These are phyloP conservation scores for Suhomyces faveliae DNA, from an alignment of 805 yeast genomes.

Conservation along the genomic window DNA sequence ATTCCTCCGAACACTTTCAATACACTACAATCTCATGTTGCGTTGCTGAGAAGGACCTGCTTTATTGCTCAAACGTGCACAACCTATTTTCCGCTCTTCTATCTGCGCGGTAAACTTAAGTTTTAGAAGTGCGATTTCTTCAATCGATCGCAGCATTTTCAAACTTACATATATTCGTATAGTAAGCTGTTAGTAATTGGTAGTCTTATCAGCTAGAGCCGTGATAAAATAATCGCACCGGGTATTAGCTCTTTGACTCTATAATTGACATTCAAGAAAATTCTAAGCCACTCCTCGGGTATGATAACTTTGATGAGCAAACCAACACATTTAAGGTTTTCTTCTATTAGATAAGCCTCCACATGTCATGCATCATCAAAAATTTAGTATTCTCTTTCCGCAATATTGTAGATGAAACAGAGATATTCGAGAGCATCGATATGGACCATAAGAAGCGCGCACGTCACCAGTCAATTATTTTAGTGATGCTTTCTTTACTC, in stretches of 20 bases:
- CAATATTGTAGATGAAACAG: background rate
- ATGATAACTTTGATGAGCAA: background rate
- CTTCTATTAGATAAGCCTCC: background rate
- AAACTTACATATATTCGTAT: too few species aligned
- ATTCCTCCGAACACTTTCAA: background rate
- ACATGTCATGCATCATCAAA: background rate
- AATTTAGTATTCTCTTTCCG: background rate
- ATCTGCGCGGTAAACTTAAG: background rate
- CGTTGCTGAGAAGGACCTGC: too few species aligned
- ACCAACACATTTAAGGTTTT: background rate
- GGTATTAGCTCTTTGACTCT: background rate
- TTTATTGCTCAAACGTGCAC: background rate
- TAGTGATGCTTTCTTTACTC: too few species aligned
- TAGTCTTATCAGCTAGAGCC: background rate
- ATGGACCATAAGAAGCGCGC: background rate
- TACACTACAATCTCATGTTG: background rate
- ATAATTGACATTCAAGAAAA: background rate
- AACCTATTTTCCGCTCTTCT: background rate
- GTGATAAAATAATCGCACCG: background rate
- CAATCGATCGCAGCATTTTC: background rate
- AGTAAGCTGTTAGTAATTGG: too few species aligned
- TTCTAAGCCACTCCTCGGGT: background rate
- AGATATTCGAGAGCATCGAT: background rate
- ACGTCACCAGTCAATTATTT: background rate
- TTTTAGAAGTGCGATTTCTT: background rate